Evolutionary conservation across 768 basidiomycete genomes (phyloP), one percentile per base, ranked within the genome.

Genomic region (Psilocybe azurescens): DNA sequence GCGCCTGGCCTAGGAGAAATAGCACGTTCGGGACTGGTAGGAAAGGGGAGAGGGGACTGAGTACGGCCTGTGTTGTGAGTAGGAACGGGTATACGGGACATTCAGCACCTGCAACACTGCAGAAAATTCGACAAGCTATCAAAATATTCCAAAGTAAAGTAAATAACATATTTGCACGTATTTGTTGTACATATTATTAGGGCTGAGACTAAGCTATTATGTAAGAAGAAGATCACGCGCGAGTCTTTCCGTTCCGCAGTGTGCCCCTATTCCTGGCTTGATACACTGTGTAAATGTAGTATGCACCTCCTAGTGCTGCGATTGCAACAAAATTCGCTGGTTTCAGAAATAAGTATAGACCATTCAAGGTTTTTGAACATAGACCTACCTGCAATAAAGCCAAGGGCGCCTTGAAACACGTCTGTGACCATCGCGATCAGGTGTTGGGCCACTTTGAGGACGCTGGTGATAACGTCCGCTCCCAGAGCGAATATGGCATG

Each of bases 71-170:
- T 60, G 67, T 80, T 79, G 30, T 55, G 77, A 53, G 84, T 77
- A 60, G 89, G 88, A 58, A 92, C 78, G 62, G 90, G 90, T 74
- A 92, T 91, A 70, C 90, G 86, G 74, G 89, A 91, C 89, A 89
- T 88, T 66, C 67, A 68, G 56, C 54, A 53, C 50, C 39, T 48
- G 41, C 39, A 58, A 44, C 53, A 52, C 47, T 24, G 29, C 24
- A 50, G 38, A 49, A 32, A 51, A 32, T 32, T 24, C 52, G 20
- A 2, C 28, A 32, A 10, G 28, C 8, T 29, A 44, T 3, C 32
- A 33, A 53, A 33, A 36, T 53, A 49, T 33, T 58, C 57, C 20
- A 30, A 14, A 48, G 41, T 44, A n/a, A 44, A 44, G 4, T 44
- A n/a, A n/a, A n/a, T n/a, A n/a, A n/a, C 14, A 4, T 44, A 44